Percentiles rank a stretch among this genome's conserved stretches.
These are phyloP conservation scores for Lichtheimia ramosa DNA, from an alignment of 371 early-diverging fungal genomes.

Conservation along the genomic window DNA sequence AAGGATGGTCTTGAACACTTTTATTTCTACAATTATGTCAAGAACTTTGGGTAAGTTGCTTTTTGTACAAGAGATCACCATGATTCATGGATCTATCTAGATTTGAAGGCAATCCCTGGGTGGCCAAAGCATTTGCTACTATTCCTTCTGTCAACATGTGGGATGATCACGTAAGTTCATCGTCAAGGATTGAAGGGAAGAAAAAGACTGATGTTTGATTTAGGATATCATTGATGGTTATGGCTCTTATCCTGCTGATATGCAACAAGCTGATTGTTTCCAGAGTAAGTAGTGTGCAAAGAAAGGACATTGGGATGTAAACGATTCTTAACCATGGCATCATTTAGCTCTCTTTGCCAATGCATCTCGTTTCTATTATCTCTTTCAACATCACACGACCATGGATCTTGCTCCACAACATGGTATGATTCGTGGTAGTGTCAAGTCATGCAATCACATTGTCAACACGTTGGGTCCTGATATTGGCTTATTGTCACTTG, in stretches of 20 bases:
- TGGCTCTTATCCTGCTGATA: conserved; percentile 83
- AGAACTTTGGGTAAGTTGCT: conserved; percentile 59
- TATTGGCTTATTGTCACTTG: conserved; percentile 67
- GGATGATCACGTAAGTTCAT: conserved; percentile 75
- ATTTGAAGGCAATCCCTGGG: conserved; percentile 42
- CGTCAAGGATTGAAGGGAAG: too few relatives aligned
- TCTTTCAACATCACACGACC: conserved; percentile 87
- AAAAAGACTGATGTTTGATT: background rate
- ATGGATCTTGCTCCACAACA: conserved; percentile 55
- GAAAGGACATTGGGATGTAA: too few relatives aligned
- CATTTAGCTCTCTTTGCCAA: conserved; percentile 30
- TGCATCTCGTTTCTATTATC: conserved; percentile 79
- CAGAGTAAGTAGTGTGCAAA: conserved; percentile 31
- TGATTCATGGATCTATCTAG: conserved; percentile 6
- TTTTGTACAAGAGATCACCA: background rate
- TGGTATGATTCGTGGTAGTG: conserved; percentile 43
- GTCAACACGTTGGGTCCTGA: conserved; percentile 65
- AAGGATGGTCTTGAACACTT: conserved; percentile 58
- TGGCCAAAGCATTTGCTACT: conserved; percentile 62
- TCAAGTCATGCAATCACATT: conserved; percentile 29
- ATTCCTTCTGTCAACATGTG: conserved; percentile 79
- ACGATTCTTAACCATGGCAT: background rate
- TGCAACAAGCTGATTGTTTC: conserved; percentile 58
- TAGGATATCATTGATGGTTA: conserved; percentile 73
- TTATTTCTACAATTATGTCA: conserved; percentile 75